Base-by-base conservation (phyloP, 441 rosid genomes). In the Aleurites moluccanus region DNA sequence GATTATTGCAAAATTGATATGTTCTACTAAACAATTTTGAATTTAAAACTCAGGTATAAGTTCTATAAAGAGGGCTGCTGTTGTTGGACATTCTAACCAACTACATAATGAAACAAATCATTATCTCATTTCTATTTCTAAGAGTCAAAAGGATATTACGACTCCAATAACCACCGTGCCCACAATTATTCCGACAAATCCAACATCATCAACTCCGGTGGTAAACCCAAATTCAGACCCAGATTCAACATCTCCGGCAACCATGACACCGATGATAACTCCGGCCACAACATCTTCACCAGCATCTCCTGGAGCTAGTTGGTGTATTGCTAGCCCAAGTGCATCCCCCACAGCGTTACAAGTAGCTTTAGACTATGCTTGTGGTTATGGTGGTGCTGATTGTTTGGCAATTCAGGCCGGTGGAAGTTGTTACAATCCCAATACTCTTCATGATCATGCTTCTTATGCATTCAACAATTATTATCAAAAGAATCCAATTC, bases 401-500 rank as follows among this genome's bases (percentile, higher is more conserved):
- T 94, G 98, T 73, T 72, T 73, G 44, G 79, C 83, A 65, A 94
- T 92, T 81, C 98, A 89, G 69, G 83, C 61, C 0, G 92, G 91
- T 47, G 80, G 90, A 33, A 53, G 82, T 64, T 94, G 98, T 78
- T 94, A 84, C 72, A 69, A 75, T 65, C 98, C 98, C 0, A 86
- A 88, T 73, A 88, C 90, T 10, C 57, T 92, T 2, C 86, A 79
- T 64, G 93, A 92, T 42, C 98, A 94, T 61, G 98, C 98, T 16
- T 92, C 98, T 50, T 92, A 84, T 76, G 98, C 98, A 10, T 94
- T 94, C 84, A 94, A 94, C 79, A 88, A 89, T 73, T 94, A 89
- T 49, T 94, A 92, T 16, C 98, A 94, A 86, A 92, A 83, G 88
- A 83, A 88, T 35, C 91, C 98, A 13, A 75, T 86, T 11, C 97